A percentile compares a stretch with the other conserved stretches of the same genome.
These are phyloP conservation scores for Paralagenidium karlingii DNA, from an alignment of 352 stramenopile genomes.

Conservation along the genomic window DNA sequence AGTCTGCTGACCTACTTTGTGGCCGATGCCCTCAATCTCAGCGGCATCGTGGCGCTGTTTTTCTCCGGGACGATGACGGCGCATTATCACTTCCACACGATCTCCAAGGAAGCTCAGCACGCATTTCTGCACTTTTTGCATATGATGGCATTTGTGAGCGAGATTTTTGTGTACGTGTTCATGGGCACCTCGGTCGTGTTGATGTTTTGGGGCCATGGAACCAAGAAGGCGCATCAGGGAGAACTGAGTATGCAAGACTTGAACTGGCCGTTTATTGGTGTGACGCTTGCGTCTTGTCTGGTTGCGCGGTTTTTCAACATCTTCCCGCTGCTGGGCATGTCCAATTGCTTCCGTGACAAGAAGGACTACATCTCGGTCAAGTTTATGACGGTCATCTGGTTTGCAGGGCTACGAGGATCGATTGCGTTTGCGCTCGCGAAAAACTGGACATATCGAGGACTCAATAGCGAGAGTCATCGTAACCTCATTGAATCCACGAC, in stretches of 20 bases:
- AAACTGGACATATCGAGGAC: constrained; percentile 70
- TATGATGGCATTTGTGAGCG: constrained; percentile 65
- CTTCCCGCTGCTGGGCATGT: constrained; percentile 60
- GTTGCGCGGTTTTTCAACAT: constrained; percentile 63
- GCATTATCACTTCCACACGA: constrained; percentile 81
- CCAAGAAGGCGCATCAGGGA: constrained; percentile 36
- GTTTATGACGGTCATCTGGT: constrained; percentile 85
- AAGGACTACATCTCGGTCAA: constrained; percentile 49
- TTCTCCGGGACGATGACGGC: constrained; percentile 87
- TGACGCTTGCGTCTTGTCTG: constrained; percentile 65
- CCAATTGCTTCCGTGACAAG: constrained; percentile 43
- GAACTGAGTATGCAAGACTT: constrained; percentile 65
- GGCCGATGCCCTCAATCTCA: constrained; percentile 61
- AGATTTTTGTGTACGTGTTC: constrained; percentile 80
- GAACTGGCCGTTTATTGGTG: constrained; percentile 61
- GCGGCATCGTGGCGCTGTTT: constrained; percentile 90
- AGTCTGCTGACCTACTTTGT: constrained; percentile 80
- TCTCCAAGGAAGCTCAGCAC: constrained; percentile 69
- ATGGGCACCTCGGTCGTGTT: constrained; percentile 80
- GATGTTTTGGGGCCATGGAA: constrained; percentile 60
- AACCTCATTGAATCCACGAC: constrained; percentile 81
- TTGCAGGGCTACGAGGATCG: constrained; percentile 86
- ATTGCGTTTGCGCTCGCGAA: constrained; percentile 88
- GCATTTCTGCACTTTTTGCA: constrained; percentile 78
- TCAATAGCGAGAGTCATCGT: constrained; percentile 49